Conservation (phyloP, 257 asterid genomes). For the Jaltomata sinuosa region DNA sequence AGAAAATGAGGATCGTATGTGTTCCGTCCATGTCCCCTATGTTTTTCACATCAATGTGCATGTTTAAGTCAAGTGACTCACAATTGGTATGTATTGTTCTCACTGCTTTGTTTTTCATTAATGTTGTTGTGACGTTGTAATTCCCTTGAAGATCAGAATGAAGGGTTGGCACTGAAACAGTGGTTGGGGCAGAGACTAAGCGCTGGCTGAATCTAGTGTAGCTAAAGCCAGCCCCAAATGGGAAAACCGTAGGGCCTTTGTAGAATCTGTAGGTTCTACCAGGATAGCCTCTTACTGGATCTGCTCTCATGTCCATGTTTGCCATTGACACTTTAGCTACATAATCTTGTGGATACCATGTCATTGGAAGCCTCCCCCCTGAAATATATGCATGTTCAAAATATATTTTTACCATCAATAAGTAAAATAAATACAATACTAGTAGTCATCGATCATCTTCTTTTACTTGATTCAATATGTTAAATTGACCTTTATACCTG, state of each 20-base stretch:
- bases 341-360: conserved; percentile 85
- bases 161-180: conserved; percentile 33
- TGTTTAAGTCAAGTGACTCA: conserved; percentile 27
- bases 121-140: conserved; percentile 23
- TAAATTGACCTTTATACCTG: conserved; percentile 34
- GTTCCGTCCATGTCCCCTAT: conserved; percentile 65
- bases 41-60: conserved; percentile 61
- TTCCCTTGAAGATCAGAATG: background rate
- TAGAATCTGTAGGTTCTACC: conserved; percentile 82
- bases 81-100: conserved; percentile 59
- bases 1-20: conserved; percentile 50
- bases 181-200: conserved; percentile 45
- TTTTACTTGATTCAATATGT: background rate
- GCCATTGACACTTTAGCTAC: conserved; percentile 61
- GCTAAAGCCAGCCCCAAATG: conserved; percentile 71
- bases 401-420: background rate
- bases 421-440: background rate
- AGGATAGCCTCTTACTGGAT: conserved; percentile 71
- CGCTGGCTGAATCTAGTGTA: conserved; percentile 46
- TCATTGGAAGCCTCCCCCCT: conserved; percentile 89
- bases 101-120: conserved; percentile 24
- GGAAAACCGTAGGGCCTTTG: conserved; percentile 71
- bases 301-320: conserved; percentile 67
- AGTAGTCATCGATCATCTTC: background rate
- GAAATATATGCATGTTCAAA: background rate